Conservation (phyloP, 2,329 filamentous ascomycete genomes). For the Fusarium tricinctum region DNA sequence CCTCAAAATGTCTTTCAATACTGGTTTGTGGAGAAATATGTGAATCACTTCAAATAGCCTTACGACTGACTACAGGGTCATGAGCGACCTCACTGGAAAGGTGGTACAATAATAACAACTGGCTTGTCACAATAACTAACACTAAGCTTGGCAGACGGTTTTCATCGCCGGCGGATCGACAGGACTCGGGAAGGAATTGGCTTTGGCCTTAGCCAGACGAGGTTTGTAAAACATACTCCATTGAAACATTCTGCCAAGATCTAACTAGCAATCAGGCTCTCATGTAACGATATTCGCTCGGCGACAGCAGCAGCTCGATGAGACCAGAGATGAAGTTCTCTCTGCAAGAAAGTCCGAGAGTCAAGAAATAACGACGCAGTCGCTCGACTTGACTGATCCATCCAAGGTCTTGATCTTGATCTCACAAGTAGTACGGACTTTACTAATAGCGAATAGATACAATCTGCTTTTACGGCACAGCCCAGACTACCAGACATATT, state of each 20-base stretch:
- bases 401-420: background rate
- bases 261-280: background rate
- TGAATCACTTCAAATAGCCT: background rate
- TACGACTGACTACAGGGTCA: background rate
- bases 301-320: background rate
- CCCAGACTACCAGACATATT: background rate
- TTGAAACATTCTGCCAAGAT: background rate
- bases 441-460: background rate
- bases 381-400: background rate
- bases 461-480: background rate
- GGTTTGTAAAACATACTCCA: background rate
- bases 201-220: background rate
- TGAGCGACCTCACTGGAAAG: background rate
- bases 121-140: background rate
- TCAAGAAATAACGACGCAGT: background rate
- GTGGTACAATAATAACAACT: background rate
- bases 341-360: background rate
- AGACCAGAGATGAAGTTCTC: background rate
- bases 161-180: background rate
- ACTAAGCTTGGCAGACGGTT: background rate
- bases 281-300: slow-evolving; percentile 1
- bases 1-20: background rate
- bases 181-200: background rate
- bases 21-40: background rate
- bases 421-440: background rate